These are phyloP conservation scores for Mortierella sp. DNA, from an alignment of 371 early-diverging fungal genomes.

Conservation along the genomic window DNA sequence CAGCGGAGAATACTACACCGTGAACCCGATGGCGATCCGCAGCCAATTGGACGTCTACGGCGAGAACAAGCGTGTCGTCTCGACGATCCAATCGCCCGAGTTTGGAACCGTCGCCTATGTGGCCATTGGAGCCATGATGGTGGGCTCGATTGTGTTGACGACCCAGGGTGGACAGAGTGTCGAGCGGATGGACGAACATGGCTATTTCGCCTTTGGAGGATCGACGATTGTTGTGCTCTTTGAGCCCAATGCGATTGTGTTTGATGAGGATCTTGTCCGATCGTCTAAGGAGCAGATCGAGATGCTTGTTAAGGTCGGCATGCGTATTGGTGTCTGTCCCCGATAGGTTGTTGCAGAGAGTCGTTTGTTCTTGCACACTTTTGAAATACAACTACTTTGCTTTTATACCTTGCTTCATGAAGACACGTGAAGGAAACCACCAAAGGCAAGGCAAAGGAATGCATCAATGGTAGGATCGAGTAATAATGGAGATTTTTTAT, in stretches of 20 bases:
- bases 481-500: slow-evolving; percentile 3
- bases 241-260: slow-evolving; percentile 67
- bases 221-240: slow-evolving; percentile 82
- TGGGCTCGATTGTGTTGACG: slow-evolving; percentile 80
- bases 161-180: slow-evolving; percentile 64
- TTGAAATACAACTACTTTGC: background rate
- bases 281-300: slow-evolving; percentile 62
- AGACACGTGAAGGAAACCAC: too few species aligned
- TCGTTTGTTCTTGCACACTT: background rate
- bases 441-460: background rate
- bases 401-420: too few species aligned
- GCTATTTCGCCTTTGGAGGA: slow-evolving; percentile 86
- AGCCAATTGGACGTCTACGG: slow-evolving; percentile 83
- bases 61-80: slow-evolving; percentile 82
- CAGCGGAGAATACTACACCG: slow-evolving; percentile 83
- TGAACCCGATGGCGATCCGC: slow-evolving; percentile 90
- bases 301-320: slow-evolving; percentile 62
- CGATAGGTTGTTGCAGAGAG: background rate
- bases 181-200: slow-evolving; percentile 81
- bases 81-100: slow-evolving; percentile 70
- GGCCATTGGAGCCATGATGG: slow-evolving; percentile 89
- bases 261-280: slow-evolving; percentile 72
- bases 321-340: slow-evolving; percentile 43
- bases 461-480: background rate
- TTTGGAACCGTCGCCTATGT: slow-evolving; percentile 85